Percentiles rank a stretch among this genome's conserved stretches.
These are phyloP conservation scores for Crassisporium funariophilum DNA, from an alignment of 768 basidiomycete genomes.

Conservation along the genomic window DNA sequence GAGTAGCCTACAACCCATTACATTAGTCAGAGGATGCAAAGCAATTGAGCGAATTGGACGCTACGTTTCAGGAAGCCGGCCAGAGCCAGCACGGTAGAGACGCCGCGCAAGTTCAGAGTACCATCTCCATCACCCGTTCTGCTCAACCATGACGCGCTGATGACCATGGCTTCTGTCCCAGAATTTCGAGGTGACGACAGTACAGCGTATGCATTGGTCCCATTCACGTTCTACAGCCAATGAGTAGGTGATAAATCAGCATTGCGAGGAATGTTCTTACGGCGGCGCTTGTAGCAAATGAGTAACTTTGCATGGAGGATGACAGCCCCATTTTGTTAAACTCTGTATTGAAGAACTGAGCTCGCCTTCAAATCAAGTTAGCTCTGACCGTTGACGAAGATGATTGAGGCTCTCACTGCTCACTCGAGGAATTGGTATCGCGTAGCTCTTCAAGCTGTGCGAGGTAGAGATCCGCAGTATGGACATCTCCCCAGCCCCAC, in stretches of 20 bases:
- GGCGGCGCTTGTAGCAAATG: slow-evolving; percentile 49
- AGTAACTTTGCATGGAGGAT: slow-evolving; percentile 69
- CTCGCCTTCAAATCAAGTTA: slow-evolving; percentile 50
- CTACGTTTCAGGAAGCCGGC: slow-evolving; percentile 82
- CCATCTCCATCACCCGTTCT: slow-evolving; percentile 56
- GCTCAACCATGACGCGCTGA: slow-evolving; percentile 91
- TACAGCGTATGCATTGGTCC: slow-evolving; percentile 83
- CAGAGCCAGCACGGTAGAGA: slow-evolving; percentile 84
- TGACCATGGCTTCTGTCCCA: slow-evolving; percentile 90
- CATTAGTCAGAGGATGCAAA: neutral
- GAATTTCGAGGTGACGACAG: slow-evolving; percentile 85
- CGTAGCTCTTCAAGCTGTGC: slow-evolving; percentile 64
- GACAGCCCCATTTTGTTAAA: slow-evolving; percentile 77
- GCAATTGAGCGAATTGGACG: slow-evolving; percentile 16
- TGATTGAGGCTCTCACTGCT: slow-evolving; percentile 56
- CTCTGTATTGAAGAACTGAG: slow-evolving; percentile 58
- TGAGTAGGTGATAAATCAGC: slow-evolving; percentile 3
- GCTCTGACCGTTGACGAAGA: slow-evolving; percentile 1
- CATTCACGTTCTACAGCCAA: slow-evolving; percentile 49
- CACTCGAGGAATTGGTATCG: slow-evolving; percentile 63
- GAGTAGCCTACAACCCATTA: slow-evolving; percentile 60
- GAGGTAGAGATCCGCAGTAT: slow-evolving; percentile 81
- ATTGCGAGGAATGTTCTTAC: slow-evolving; percentile 42
- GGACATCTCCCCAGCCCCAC: slow-evolving; percentile 92
- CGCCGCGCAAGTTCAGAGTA: slow-evolving; percentile 79